Base-by-base conservation (phyloP, 73 alveolate genomes). In the Vitrella brassicaformis region DNA sequence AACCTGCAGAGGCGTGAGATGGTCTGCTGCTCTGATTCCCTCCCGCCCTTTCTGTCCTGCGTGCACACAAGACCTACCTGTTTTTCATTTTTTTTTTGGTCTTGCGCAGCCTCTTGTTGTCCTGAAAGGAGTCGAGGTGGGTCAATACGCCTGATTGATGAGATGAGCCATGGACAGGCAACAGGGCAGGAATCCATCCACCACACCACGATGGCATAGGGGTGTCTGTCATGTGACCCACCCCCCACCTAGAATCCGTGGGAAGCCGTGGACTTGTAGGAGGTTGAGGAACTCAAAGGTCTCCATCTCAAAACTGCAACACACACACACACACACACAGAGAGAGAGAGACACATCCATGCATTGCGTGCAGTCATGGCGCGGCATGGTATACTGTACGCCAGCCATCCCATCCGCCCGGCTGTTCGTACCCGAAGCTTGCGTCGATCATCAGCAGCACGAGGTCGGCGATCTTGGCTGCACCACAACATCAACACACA, bases 291-390 rank as follows among this genome's bases (percentile, higher is more conserved):
- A 97, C 91, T 97, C 99, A 77, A 97, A 97, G 45, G 99, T 97
- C 84, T 95, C 99, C 96, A 97, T 93, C 85, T 97, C 99, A 91
- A 95, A 95, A n/a, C n/a, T n/a, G n/a, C n/a, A n/a, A n/a, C n/a
- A n/a, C n/a, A n/a, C n/a, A n/a, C n/a, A n/a, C n/a, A n/a, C n/a
- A n/a, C n/a, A n/a, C n/a, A n/a, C n/a, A n/a, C n/a, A n/a, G n/a
- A n/a, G n/a, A n/a, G n/a, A n/a, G n/a, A n/a, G n/a, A n/a, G n/a
- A n/a, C n/a, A n/a, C n/a, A n/a, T n/a, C n/a, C n/a, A n/a, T n/a
- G n/a, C n/a, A n/a, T n/a, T n/a, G n/a, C n/a, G n/a, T n/a, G n/a
- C n/a, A n/a, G n/a, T n/a, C n/a, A n/a, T n/a, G n/a, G n/a, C n/a
- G n/a, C n/a, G n/a, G n/a, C n/a, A n/a, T n/a, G n/a, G n/a, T n/a